These are phyloP conservation scores for Penicillium palitans DNA, from an alignment of 2,329 filamentous ascomycete genomes.

Conservation along the genomic window DNA sequence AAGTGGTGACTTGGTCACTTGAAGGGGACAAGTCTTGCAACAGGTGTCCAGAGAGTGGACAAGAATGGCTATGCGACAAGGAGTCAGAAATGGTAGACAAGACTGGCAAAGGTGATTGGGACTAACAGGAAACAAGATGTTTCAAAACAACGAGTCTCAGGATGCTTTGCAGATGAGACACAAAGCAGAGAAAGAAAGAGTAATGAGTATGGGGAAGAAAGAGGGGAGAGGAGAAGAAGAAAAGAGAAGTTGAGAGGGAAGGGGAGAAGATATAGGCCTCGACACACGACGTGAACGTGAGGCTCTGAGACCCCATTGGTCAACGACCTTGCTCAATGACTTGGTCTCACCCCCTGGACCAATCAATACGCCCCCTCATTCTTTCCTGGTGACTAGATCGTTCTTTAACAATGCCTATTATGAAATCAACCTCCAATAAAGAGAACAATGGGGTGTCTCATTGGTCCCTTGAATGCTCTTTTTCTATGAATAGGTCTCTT, in stretches of 20 bases:
- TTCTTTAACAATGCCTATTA: conserved; percentile 1
- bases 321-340: not conserved
- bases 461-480: conserved; percentile 1
- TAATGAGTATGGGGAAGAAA: not conserved
- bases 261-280: not conserved
- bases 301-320: not conserved
- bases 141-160: not conserved
- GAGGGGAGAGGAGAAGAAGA: not conserved
- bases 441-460: not conserved
- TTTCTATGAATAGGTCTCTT: not conserved
- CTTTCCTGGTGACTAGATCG: not conserved
- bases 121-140: not conserved
- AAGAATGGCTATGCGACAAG: not conserved
- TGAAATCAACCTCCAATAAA: not conserved
- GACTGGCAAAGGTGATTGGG: not conserved
- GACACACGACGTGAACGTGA: not conserved
- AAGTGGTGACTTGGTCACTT: no score
- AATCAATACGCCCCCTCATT: not conserved
- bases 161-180: not conserved
- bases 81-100: not conserved
- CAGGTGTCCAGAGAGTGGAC: not conserved
- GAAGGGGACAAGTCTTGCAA: not conserved
- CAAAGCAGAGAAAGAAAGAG: not conserved
- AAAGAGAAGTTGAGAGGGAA: not conserved
- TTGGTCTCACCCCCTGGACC: not conserved